Evolutionary conservation across 108 stramenopile species (phyloP).

Genomic region (Poteriospumella lacustris): DNA sequence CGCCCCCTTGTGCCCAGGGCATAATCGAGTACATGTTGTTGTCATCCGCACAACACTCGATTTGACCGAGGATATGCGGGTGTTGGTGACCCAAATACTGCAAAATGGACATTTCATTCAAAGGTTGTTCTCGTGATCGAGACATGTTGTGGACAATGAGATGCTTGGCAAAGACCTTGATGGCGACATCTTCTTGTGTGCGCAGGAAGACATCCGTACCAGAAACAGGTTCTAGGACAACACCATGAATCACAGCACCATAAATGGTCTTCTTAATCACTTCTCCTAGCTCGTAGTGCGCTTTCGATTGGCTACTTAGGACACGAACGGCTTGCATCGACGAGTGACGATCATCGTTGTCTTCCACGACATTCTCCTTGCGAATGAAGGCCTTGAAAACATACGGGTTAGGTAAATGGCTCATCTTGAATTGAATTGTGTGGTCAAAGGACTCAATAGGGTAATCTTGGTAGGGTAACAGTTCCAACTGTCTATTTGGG

Average conservation of each 20-base stretch:
- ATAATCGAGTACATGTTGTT: conserved; percentile 19
- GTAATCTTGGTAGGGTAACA: too few species aligned
- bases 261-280: conserved; percentile 9
- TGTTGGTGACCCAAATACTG: conserved; percentile 15
- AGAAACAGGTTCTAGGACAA: not conserved
- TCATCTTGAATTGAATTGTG: too few species aligned
- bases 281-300: not conserved
- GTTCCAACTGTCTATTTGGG: too few species aligned
- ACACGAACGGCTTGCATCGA: not conserved
- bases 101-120: conserved; percentile 11
- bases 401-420: too few species aligned
- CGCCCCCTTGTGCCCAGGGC: not conserved
- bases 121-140: conserved; percentile 3
- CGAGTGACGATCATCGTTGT: not conserved
- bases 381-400: too few species aligned
- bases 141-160: not conserved
- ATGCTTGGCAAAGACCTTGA: conserved; percentile 4
- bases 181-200: not conserved
- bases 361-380: not conserved
- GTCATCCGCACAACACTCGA: conserved; percentile 22
- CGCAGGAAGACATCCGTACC: not conserved
- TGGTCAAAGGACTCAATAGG: too few species aligned
- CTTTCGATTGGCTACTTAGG: too few species aligned
- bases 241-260: not conserved
- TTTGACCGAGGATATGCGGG: conserved; percentile 19